phyloP scores from a whole-genome alignment of 352 stramenopile genomes.

The Globisporangium viniferum region DNA sequence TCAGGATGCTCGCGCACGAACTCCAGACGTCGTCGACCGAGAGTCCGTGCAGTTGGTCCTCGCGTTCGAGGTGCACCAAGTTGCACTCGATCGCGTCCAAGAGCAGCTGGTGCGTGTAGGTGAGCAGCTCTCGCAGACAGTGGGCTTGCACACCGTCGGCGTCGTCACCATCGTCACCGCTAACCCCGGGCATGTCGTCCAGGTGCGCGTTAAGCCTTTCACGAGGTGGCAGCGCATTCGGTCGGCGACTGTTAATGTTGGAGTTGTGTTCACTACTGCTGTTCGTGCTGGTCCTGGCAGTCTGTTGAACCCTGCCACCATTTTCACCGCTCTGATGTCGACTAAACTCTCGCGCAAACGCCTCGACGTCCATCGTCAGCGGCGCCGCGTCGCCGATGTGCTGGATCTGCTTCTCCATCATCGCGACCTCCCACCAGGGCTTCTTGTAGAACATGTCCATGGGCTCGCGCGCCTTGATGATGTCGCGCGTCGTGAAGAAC shows the following conservation, averaged over 20 bases:
- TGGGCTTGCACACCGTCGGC: constrained; percentile 22
- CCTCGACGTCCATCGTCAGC: neutral
- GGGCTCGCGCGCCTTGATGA: constrained; percentile 56
- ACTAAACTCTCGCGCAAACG: constrained; percentile 6
- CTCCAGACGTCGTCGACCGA: constrained; percentile 59
- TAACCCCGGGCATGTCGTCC: neutral
- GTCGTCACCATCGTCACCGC: neutral
- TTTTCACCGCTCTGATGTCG: neutral
- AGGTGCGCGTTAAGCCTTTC: neutral
- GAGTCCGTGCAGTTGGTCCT: constrained; percentile 57
- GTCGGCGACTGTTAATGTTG: neutral
- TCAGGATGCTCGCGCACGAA: constrained; percentile 61
- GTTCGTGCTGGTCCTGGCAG: neutral
- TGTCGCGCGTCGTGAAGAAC: constrained; percentile 51
- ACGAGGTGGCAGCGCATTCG: neutral
- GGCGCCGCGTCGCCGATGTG: neutral
- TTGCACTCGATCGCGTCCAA: constrained; percentile 69
- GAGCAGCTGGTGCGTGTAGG: constrained; percentile 61
- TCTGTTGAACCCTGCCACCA: neutral
- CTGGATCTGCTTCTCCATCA: constrained; percentile 18
- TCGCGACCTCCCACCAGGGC: constrained; percentile 86
- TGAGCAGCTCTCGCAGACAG: constrained; percentile 56
- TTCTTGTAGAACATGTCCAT: constrained; percentile 91
- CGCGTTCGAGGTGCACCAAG: constrained; percentile 53
- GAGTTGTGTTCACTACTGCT: neutral